Conservation (phyloP, 2,329 filamentous ascomycete genomes). For the Tympanopsis confertula region DNA sequence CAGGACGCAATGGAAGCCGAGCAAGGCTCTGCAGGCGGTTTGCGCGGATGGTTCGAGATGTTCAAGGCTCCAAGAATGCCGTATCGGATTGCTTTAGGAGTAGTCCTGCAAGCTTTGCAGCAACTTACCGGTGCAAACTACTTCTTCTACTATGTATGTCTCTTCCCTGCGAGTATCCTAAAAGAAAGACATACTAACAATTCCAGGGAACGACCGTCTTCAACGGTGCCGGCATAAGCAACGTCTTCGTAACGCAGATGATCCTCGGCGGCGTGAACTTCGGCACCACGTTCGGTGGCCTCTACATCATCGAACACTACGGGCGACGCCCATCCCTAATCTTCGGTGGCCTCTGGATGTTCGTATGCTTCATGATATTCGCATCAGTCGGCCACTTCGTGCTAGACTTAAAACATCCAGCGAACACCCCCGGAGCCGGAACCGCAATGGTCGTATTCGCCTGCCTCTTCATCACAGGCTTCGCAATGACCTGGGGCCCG, state of each 20-base stretch:
- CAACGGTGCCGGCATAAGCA: slow-evolving; percentile 7
- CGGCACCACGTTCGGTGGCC: slow-evolving; percentile 50
- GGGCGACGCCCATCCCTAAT: slow-evolving; percentile 55
- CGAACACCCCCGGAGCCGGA: slow-evolving; percentile 29
- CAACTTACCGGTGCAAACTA: slow-evolving; percentile 31
- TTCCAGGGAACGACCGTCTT: slow-evolving; percentile 21
- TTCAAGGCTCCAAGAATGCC: slow-evolving; percentile 24
- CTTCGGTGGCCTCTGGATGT: slow-evolving; percentile 48
- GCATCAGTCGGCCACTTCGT: slow-evolving; percentile 38
- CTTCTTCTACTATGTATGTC: slow-evolving; percentile 37
- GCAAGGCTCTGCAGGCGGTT: background rate
- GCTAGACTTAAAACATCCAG: slow-evolving; percentile 22
- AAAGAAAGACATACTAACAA: too few relatives aligned
- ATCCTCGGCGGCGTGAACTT: slow-evolving; percentile 60
- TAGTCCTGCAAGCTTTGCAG: slow-evolving; percentile 29
- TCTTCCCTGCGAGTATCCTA: too few relatives aligned
- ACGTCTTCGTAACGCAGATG: slow-evolving; percentile 56
- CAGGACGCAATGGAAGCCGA: background rate
- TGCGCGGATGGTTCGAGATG: background rate
- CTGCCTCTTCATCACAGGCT: slow-evolving; percentile 51
- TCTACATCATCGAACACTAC: slow-evolving; percentile 60
- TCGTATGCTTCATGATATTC: slow-evolving; percentile 46
- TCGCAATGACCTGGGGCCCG: slow-evolving; percentile 56
- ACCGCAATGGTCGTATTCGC: slow-evolving; percentile 53
- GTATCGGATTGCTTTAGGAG: slow-evolving; percentile 29